phyloP scores from a whole-genome alignment of 2,329 filamentous ascomycete genomes.

The Didymella lethalis region DNA sequence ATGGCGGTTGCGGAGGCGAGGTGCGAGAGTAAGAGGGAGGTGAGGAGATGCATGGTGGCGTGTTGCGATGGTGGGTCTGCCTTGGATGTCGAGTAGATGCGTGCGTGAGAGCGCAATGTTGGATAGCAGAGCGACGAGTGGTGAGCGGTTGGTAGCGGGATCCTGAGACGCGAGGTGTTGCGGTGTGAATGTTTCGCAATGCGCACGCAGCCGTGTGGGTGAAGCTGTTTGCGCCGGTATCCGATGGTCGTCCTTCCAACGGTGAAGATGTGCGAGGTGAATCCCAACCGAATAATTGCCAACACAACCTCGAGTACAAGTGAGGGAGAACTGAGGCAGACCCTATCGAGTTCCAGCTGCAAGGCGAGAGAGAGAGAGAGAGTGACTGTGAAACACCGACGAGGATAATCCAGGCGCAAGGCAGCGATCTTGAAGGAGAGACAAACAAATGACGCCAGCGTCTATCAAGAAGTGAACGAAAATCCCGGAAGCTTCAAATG shows the following conservation, averaged over 20 bases:
- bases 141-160: slow-evolving; percentile 9
- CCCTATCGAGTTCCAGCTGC: slow-evolving; percentile 27
- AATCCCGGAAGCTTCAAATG: slow-evolving; percentile 10
- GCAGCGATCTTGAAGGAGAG: slow-evolving; percentile 27
- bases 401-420: slow-evolving; percentile 33
- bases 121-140: slow-evolving; percentile 20
- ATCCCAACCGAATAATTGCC: slow-evolving; percentile 6
- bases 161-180: slow-evolving; percentile 40
- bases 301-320: slow-evolving; percentile 5
- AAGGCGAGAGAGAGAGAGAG: slow-evolving; percentile 40
- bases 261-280: slow-evolving; percentile 11
- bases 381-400: slow-evolving; percentile 32
- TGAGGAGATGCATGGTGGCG: slow-evolving; percentile 34
- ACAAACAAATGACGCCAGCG: slow-evolving; percentile 24
- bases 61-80: slow-evolving; percentile 17
- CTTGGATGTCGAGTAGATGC: slow-evolving; percentile 19
- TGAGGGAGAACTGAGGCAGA: slow-evolving; percentile 18
- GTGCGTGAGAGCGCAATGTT: slow-evolving; percentile 16
- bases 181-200: slow-evolving; percentile 30
- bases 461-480: slow-evolving; percentile 13
- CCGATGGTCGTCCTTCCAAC: slow-evolving; percentile 1
- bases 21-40: slow-evolving; percentile 32
- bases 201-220: slow-evolving; percentile 20
- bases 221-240: slow-evolving; percentile 18
- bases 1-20: slow-evolving; percentile 45